These are phyloP conservation scores for Chondrostereum purpureum DNA, from an alignment of 1,284 basidiomycete species.

Conservation along the genomic window DNA sequence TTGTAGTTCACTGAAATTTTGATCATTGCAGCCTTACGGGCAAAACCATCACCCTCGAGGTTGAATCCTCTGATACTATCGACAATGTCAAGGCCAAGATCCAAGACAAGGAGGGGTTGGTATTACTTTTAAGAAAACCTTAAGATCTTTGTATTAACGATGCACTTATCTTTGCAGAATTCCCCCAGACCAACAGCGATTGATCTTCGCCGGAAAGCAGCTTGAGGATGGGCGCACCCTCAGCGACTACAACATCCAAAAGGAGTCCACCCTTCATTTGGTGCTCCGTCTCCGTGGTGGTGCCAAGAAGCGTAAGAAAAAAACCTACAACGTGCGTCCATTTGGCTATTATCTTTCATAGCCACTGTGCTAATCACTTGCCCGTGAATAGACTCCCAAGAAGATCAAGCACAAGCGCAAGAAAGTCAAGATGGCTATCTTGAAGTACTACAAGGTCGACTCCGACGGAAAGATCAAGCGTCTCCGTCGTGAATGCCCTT, in stretches of 20 bases:
- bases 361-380: too few species aligned
- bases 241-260: slow-evolving; percentile 89
- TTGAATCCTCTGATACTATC: slow-evolving; percentile 94
- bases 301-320: slow-evolving; percentile 99
- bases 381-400: slow-evolving; percentile 99
- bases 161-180: slow-evolving; percentile 45
- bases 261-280: slow-evolving; percentile 93
- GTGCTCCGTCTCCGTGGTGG: slow-evolving; percentile 95
- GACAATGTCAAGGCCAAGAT: slow-evolving; percentile 98
- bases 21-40: slow-evolving; percentile 77
- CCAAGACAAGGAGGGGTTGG: slow-evolving; percentile 91
- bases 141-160: slow-evolving; percentile 9
- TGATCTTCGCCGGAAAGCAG: slow-evolving; percentile 99
- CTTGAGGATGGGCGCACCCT: slow-evolving; percentile 91
- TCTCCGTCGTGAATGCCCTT: slow-evolving; percentile 93
- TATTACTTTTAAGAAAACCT: slow-evolving; percentile 9
- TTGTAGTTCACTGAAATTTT: slow-evolving; percentile 6
- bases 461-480: slow-evolving; percentile 99
- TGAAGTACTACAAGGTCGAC: slow-evolving; percentile 99
- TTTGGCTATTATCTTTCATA: too few species aligned
- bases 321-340: slow-evolving; percentile 90
- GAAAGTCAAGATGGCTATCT: slow-evolving; percentile 99
- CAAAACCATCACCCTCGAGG: slow-evolving; percentile 98
- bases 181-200: slow-evolving; percentile 92
- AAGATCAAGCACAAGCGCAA: slow-evolving; percentile 99